Evolutionary conservation across 2,329 filamentous ascomycete species (phyloP).

Genomic region (Aureobasidium melanogenum): DNA sequence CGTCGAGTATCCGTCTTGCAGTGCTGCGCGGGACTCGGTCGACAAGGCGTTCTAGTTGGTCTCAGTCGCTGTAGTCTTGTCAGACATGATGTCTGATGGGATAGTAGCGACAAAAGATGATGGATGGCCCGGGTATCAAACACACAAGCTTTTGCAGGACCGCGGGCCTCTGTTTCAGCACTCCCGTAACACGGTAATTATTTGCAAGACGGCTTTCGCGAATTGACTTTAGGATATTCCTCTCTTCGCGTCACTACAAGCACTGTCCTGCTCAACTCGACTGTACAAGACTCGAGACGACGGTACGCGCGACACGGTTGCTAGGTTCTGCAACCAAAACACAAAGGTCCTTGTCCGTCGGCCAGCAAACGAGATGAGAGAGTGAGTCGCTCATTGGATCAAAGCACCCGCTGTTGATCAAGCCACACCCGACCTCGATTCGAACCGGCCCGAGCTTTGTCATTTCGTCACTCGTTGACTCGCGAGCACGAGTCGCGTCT

Average conservation of each 20-base stretch:
- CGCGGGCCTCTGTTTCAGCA: neutral
- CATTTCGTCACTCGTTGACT: neutral
- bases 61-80: neutral
- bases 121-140: neutral
- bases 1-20: neutral
- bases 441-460: neutral
- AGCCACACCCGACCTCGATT: neutral
- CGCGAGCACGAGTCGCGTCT: neutral
- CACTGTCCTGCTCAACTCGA: neutral
- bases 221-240: neutral
- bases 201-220: neutral
- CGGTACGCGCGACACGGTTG: neutral
- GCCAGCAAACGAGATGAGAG: neutral
- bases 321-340: neutral
- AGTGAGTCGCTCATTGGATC: neutral
- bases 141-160: slow-evolving; percentile 5
- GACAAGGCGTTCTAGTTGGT: neutral
- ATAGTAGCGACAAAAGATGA: neutral
- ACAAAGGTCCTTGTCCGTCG: neutral
- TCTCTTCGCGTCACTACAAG: neutral
- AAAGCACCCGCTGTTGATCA: neutral
- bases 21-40: neutral
- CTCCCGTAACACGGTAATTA: neutral
- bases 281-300: neutral
- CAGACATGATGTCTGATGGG: neutral